Evolutionary conservation across 2,329 filamentous ascomycete genomes (phyloP).

Genomic region (Sclerotinia subarctica): DNA sequence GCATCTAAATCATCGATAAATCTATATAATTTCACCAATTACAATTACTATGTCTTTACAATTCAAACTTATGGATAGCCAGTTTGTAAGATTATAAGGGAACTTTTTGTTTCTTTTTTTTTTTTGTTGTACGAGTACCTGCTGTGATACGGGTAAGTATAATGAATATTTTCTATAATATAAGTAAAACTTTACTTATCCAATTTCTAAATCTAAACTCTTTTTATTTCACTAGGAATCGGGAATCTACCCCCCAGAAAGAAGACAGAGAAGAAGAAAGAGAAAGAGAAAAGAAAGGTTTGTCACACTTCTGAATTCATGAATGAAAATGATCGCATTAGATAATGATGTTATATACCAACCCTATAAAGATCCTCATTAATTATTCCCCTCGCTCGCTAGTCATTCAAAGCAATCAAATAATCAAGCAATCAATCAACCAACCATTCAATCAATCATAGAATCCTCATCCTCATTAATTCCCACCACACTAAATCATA

Average conservation of each 20-base stretch:
- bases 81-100: too few species aligned
- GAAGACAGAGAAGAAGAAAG: too few species aligned
- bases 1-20: background rate
- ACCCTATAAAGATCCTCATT: background rate
- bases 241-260: too few species aligned
- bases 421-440: background rate
- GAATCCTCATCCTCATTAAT: too few species aligned
- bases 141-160: too few species aligned
- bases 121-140: too few species aligned
- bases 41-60: background rate
- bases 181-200: background rate
- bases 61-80: background rate
- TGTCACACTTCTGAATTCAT: background rate
- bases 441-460: too few species aligned
- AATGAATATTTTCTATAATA: too few species aligned
- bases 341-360: background rate
- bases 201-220: background rate
- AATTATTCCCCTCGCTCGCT: background rate
- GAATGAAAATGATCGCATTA: background rate
- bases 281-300: background rate
- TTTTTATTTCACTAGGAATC: background rate
- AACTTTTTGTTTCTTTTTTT: too few species aligned
- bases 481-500: too few species aligned
- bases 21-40: background rate
- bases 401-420: background rate